Base-by-base conservation (phyloP, 495 filamentous ascomycete genomes). In the Massariosphaeria phaeospora region DNA sequence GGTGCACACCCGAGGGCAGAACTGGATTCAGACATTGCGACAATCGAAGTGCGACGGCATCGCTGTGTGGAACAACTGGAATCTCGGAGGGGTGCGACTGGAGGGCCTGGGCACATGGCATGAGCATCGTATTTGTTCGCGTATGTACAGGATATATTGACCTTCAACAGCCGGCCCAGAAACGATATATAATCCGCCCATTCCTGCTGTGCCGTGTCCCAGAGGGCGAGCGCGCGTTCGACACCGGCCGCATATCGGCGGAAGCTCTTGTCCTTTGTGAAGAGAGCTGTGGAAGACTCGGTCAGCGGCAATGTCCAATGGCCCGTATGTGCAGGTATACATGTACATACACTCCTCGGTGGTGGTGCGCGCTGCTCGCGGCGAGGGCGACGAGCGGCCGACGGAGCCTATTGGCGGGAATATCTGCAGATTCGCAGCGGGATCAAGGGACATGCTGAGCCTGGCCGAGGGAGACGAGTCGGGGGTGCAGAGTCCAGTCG, bases 111-210 rank as follows among this genome's bases (percentile, higher is more conserved):
- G 56, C 24, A n/a, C n/a, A n/a, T n/a, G n/a, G n/a, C n/a, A n/a
- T n/a, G n/a, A n/a, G n/a, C n/a, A n/a, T n/a, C n/a, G n/a, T n/a
- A n/a, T n/a, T n/a, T n/a, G n/a, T n/a, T n/a, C n/a, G n/a, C n/a
- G n/a, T n/a, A n/a, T n/a, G n/a, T n/a, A n/a, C 35, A 34, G 23
- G 47, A 24, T 15, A 46, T 57, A 39, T 68, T 56, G 62, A 91
- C 91, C 82, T 96, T 98, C 47, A 96, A 73, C 21, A 98, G 75
- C 29, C 93, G 84, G 63, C 84, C 89, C 27, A 99, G 76, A 67
- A 97, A 97, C 9, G 91, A 95, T 66, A 99, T 97, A 66, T 99
- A 99, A 68, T 99, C 93, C 29, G 94, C 91, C 93, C 93, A 99
- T 81, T 97, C 93, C 70, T 96, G 89, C 58, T 96, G 75, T 42